Base-by-base conservation (phyloP, 2,329 filamentous ascomycete species). In the Aspergillus brasiliensis region DNA sequence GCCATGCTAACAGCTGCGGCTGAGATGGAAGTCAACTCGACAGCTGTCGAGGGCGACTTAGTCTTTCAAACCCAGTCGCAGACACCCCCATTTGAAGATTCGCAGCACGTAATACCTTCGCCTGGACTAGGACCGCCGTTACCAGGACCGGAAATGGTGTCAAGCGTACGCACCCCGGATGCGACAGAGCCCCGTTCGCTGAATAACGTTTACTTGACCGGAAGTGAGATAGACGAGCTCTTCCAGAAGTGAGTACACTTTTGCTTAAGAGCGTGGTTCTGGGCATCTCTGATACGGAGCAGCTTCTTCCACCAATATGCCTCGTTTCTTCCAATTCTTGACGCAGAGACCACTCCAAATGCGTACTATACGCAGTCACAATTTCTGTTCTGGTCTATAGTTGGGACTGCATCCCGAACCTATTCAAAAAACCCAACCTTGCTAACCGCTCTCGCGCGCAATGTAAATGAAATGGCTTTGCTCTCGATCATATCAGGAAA, bases 331-430 rank as follows among this genome's bases (percentile, higher is more conserved):
- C 76, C 77, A 0, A 71, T 79, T 15, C 67, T 79, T 0, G 75
- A 78, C 40, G 68, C 71, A 5, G 72, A 82, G 8, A 86, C 88
- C 65, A 78, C 84, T 0, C 89, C 91, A 1, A 89, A 95, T 49
- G 81, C 87, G 59, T 95, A 91, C 73, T 90, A 90, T 70, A 84
- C 88, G 61, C 89, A 94, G 68, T 90, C 92, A 53, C 87, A 88
- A 3, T 81, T 97, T 13, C 83, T 97, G 1, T 96, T 96, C 76
- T 97, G 92, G 92, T 85, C 90, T 51, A 89, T 80, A 5, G 69
- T 78, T 13, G 71, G 73, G 2, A 71, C 76, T 8, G 71, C 72
- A 13, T 76, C 73, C 58, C 69, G 77, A 8, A 71, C 71, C 3
- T 80, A 77, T 54, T 46, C 67, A 1, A 73, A 67, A 23, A 78